A percentile compares a stretch with the other conserved stretches of the same genome.
These are phyloP conservation scores for Powellomyces hirtus DNA, from an alignment of 192 early-diverging fungal genomes.

Conservation along the genomic window DNA sequence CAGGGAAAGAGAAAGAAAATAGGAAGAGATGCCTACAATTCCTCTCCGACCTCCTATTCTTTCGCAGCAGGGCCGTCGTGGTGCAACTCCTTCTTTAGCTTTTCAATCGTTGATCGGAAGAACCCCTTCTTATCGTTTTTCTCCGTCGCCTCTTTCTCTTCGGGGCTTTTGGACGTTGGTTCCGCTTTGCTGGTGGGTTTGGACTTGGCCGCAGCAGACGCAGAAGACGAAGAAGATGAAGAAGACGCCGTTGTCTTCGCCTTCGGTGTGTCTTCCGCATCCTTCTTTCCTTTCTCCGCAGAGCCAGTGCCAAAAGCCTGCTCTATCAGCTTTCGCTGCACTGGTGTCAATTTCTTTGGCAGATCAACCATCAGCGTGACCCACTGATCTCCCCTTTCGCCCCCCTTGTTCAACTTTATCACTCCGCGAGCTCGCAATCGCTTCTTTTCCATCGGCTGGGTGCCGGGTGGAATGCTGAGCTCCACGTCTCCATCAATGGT, in stretches of 20 bases:
- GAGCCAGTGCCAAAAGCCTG: conserved; percentile 50
- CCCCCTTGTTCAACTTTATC: conserved; percentile 45
- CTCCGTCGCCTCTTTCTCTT: neutral
- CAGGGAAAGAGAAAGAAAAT: no score
- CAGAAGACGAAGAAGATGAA: no score
- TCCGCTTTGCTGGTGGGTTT: no score
- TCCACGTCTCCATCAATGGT: conserved; percentile 97
- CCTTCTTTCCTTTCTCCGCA: neutral
- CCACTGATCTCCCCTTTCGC: conserved; percentile 83
- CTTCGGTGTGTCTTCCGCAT: neutral
- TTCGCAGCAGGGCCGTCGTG: no score
- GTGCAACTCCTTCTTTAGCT: conserved; percentile 15
- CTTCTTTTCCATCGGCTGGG: conserved; percentile 87
- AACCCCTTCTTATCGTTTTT: conserved; percentile 9
- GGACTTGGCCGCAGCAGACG: no score
- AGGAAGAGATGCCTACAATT: no score
- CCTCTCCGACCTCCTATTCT: no score
- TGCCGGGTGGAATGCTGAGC: conserved; percentile 76
- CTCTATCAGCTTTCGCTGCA: conserved; percentile 47
- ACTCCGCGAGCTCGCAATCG: conserved; percentile 78
- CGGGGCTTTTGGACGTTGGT: neutral
- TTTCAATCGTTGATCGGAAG: conserved; percentile 8
- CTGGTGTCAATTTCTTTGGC: conserved; percentile 58
- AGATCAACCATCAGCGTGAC: conserved; percentile 81
- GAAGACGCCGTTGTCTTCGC: no score